A percentile compares a stretch with the other conserved stretches of the same genome.
Evolutionary conservation across 495 filamentous ascomycete genomes (phyloP).

Genomic region (Penicillium taxi): DNA sequence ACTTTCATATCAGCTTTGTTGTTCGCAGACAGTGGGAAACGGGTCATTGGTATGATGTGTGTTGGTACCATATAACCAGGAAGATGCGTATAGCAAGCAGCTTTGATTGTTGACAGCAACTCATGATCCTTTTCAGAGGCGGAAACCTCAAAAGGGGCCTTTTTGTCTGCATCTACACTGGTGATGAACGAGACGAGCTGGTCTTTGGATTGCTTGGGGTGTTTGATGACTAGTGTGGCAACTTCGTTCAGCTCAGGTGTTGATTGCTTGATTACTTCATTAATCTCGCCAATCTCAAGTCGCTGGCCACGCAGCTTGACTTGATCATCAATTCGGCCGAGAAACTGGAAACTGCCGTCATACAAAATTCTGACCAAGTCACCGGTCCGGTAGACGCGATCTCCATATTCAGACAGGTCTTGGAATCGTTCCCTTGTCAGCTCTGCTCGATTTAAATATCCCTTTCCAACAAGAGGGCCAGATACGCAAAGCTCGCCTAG

Average conservation of each 20-base stretch:
- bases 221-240: constrained; percentile 35
- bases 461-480: constrained; percentile 77
- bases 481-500: constrained; percentile 84
- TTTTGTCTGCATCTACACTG: constrained; percentile 8
- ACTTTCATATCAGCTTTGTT: constrained; percentile 45
- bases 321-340: constrained; percentile 70
- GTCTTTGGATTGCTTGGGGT: constrained; percentile 33
- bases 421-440: constrained; percentile 35
- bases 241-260: constrained; percentile 27
- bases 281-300: constrained; percentile 71
- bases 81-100: constrained; percentile 32
- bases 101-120: constrained; percentile 22
- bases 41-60: constrained; percentile 37
- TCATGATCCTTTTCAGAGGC: constrained; percentile 6
- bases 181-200: constrained; percentile 38
- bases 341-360: constrained; percentile 50
- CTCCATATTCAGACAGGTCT: constrained; percentile 22
- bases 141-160: constrained; percentile 10
- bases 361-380: constrained; percentile 40
- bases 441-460: constrained; percentile 72
- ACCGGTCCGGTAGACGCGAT: constrained; percentile 43
- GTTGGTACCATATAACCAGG: constrained; percentile 50
- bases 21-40: constrained; percentile 32
- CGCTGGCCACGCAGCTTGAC: constrained; percentile 73
- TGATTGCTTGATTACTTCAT: constrained; percentile 40